Base-by-base conservation (phyloP, 352 stramenopile genomes). In the Ophiocytium majus region DNA sequence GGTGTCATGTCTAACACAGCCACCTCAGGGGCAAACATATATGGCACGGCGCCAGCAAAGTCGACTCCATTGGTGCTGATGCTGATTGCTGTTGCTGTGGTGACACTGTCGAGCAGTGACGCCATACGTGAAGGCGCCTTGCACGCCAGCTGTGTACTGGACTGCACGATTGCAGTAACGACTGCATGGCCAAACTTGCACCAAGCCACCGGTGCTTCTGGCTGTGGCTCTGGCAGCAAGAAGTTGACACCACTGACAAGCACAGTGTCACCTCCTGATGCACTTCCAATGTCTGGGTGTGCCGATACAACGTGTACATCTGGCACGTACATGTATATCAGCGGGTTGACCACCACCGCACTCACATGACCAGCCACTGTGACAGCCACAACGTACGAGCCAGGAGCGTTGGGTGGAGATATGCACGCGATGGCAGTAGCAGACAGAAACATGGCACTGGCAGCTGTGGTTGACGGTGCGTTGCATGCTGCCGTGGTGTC, bases 21-120 rank as follows among this genome's bases (percentile, higher is more conserved):
- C 32, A 17, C 32, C 32, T 43, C 32, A 43, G 5, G 5, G 5
- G 35, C 14, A 17, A 43, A 78, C 14, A 17, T 14, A 17, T 17
- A 78, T 5, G 32, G 5, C 5, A 78, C 14, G 35, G 5, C 14
- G 32, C 66, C 66, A 78, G 14, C 35, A 78, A 78, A 78, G 35
- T 78, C 66, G 5, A 78, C 32, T 5, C 66, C 66, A 43, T 78
- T 78, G 5, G 66, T 78, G 35, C 32, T 78, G 35, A 78, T 78
- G 35, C 66, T 78, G 5, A 78, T 78, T 5, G 66, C 5, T 17
- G 66, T 14, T 43, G 5, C 5, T 14, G 5, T 43, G 35, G 5
- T 78, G 5, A 14, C 5, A 43, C 66, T 78, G 35, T 78, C 35
- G 5, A 78, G 14, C 5, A 78, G 35, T 14, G 66, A 35, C 35